A percentile compares a stretch with the other conserved stretches of the same genome.
These are phyloP conservation scores for Starmerella geochares DNA, from an alignment of 805 yeast species.

Conservation along the genomic window DNA sequence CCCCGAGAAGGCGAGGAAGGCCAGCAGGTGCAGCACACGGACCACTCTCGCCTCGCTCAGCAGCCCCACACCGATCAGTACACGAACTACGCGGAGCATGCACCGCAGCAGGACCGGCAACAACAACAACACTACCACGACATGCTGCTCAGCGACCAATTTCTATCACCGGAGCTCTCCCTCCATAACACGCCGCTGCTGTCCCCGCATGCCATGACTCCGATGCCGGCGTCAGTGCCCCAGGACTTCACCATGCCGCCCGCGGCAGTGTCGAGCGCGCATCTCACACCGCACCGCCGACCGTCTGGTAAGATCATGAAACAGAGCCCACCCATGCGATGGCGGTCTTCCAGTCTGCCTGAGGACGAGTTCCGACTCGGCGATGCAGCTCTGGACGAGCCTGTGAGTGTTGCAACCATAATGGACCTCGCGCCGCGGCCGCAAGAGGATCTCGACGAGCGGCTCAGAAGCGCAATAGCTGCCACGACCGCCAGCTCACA, in stretches of 20 bases:
- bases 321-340: slow-evolving; percentile 16
- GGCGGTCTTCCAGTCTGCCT: slow-evolving; percentile 8
- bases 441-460: slow-evolving; percentile 18
- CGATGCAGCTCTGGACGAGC: slow-evolving; percentile 17
- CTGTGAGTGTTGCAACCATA: not conserved
- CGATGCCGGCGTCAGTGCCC: slow-evolving; percentile 19
- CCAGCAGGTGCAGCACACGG: not conserved
- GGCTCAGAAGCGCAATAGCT: slow-evolving; percentile 19
- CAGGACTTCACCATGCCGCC: slow-evolving; percentile 5
- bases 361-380: slow-evolving; percentile 22
- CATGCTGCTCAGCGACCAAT: slow-evolving; percentile 4
- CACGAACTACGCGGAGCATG: not conserved
- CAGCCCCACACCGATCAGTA: not conserved
- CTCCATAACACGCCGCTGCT: slow-evolving; percentile 19
- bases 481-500: slow-evolving; percentile 16
- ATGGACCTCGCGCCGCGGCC: not conserved
- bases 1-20: not conserved
- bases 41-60: not conserved
- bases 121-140: slow-evolving; percentile 2
- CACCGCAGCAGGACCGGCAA: not conserved
- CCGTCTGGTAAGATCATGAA: slow-evolving; percentile 14
- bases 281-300: not conserved
- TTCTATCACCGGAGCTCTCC: slow-evolving; percentile 16
- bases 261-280: not conserved
- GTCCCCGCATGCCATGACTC: slow-evolving; percentile 19